A percentile compares a stretch with the other conserved stretches of the same genome.
Evolutionary conservation across 2,329 filamentous ascomycete genomes (phyloP).

Genomic region (Aspergillus phoenicis): DNA sequence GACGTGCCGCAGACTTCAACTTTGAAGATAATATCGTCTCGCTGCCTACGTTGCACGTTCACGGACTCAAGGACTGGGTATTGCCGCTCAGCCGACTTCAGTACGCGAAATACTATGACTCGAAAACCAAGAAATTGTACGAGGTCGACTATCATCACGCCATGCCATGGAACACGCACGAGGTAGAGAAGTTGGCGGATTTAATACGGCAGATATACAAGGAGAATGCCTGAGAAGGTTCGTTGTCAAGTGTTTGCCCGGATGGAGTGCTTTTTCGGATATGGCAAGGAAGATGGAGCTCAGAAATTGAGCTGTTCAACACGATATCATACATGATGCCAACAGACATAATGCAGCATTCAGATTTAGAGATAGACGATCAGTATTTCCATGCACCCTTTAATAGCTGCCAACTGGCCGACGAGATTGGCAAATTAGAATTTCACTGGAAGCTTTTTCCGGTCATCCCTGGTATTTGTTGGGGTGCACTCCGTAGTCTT

Average conservation of each 20-base stretch:
- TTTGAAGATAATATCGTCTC: slow-evolving; percentile 3
- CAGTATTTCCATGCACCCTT: too few relatives aligned
- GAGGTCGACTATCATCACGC: slow-evolving; percentile 30
- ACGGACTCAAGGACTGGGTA: slow-evolving; percentile 25
- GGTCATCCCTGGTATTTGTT: too few relatives aligned
- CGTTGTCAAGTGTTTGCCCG: too few relatives aligned
- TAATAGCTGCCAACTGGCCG: too few relatives aligned
- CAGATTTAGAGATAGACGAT: too few relatives aligned
- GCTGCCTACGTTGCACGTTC: slow-evolving; percentile 26
- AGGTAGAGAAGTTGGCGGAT: slow-evolving; percentile 20
- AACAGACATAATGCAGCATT: too few relatives aligned
- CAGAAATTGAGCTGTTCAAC: too few relatives aligned
- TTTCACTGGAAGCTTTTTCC: too few relatives aligned
- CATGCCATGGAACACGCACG: slow-evolving; percentile 27
- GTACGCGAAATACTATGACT: slow-evolving; percentile 18
- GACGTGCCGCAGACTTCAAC: not conserved
- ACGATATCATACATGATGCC: too few relatives aligned
- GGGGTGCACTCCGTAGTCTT: too few relatives aligned
- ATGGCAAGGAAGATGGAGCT: not conserved
- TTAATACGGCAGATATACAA: slow-evolving; percentile 19
- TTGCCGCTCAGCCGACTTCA: slow-evolving; percentile 21
- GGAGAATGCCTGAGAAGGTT: not conserved
- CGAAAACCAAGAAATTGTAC: slow-evolving; percentile 12
- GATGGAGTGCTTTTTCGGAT: too few relatives aligned
- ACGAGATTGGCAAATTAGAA: too few relatives aligned